A percentile compares a stretch with the other conserved stretches of the same genome.
These are phyloP conservation scores for Orbilia oligospora DNA, from an alignment of 2,329 filamentous ascomycete genomes.

Conservation along the genomic window DNA sequence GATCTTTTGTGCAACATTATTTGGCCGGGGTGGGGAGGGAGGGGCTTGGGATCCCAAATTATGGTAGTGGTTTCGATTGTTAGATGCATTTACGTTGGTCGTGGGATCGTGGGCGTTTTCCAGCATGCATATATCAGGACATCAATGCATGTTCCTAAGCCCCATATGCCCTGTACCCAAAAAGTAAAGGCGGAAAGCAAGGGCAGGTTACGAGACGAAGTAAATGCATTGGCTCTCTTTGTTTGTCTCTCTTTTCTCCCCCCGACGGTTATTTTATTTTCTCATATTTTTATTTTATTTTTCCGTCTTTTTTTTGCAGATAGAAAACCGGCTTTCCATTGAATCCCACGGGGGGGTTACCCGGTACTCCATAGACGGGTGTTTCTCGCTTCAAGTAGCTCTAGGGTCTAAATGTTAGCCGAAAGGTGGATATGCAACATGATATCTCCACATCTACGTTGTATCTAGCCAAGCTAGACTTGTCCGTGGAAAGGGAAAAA, in stretches of 20 bases:
- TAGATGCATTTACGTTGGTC: slow-evolving; percentile 31
- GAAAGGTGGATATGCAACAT: slow-evolving; percentile 42
- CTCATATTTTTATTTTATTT: not conserved
- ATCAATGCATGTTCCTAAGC: slow-evolving; percentile 50
- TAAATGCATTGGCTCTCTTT: not conserved
- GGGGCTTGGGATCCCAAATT: not conserved
- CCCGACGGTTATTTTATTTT: not conserved
- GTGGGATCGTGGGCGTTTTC: slow-evolving; percentile 24
- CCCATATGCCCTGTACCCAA: slow-evolving; percentile 31
- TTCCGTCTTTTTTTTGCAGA: slow-evolving; percentile 3
- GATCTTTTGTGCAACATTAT: slow-evolving; percentile 58
- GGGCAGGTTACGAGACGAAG: slow-evolving; percentile 20
- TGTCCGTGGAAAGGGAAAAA: slow-evolving; percentile 14
- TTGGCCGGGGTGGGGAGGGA: not conserved
- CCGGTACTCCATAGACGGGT: slow-evolving; percentile 30
- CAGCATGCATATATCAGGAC: slow-evolving; percentile 53
- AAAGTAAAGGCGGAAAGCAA: slow-evolving; percentile 21
- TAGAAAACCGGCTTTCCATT: not conserved
- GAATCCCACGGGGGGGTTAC: slow-evolving; percentile 19
- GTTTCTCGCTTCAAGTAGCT: slow-evolving; percentile 39
- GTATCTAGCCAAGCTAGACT: slow-evolving; percentile 40
- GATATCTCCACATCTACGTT: slow-evolving; percentile 42
- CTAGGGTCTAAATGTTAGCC: slow-evolving; percentile 35
- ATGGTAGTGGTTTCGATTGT: slow-evolving; percentile 23
- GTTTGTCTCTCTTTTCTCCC: not conserved